Evolutionary conservation across 2,329 filamentous ascomycete species (phyloP), one percentile per base, ranked within the genome.

Genomic region (Verticillium longisporum): DNA sequence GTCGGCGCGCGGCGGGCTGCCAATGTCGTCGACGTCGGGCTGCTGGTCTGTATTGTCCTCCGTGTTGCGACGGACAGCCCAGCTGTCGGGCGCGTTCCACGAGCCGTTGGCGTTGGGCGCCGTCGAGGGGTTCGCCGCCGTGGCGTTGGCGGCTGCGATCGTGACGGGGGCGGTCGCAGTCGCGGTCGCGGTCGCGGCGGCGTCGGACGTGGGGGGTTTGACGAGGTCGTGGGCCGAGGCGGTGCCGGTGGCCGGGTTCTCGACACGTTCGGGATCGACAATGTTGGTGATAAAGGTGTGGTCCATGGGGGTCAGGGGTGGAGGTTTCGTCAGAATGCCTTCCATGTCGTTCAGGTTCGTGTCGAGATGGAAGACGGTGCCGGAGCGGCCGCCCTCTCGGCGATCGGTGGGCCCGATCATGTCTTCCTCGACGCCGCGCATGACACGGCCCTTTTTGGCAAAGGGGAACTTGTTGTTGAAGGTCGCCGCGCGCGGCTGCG

Each of bases 11-110:
- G 85, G 81, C n/a, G 86, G 82, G 58, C 85, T 83, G 56, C 85
- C 87, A 33, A 83, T 78, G 60, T 94, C 89, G 64, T 92, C 89
- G 14, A 84, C 78, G 61, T 92, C 89, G 1, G 80, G 77, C 4
- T 72, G 76, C 67, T 79, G 83, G 66, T 72, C 70, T 15, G 81
- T 78, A 64, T 83, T 83, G 60, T 91, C 89, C 66, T 92, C 88
- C 7, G 84, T 85, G 55, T 81, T 81, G 63, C 87, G 88, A 67
- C 90, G 91, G 32, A 98, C 94, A 58, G 91, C 92, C 95, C 95
- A 99, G 72, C 93, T 97, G 73, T 98, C 94, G 1, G 95, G 94
- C 3, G 93, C 93, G 73, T 96, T 91, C 94, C 94, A 99, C 3
- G 86, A 85, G 1, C 88, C 87, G 32, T 59, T 59, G 41, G 45